Conservation (phyloP, 2,329 filamentous ascomycete genomes). For the Trichoderma pleuroti region DNA sequence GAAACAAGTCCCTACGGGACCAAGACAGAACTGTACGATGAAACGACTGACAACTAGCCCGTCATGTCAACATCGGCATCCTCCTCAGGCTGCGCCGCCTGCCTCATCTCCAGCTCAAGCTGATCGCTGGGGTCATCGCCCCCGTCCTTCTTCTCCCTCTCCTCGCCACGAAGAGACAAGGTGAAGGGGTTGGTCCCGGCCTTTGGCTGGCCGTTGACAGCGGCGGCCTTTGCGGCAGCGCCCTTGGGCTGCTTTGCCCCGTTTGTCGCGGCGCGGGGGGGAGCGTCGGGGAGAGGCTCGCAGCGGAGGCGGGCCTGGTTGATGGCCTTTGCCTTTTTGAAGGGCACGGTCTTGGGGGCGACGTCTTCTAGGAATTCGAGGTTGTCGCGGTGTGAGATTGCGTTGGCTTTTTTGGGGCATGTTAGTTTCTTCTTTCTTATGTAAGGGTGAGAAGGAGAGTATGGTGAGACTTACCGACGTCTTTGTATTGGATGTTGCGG, state of each 20-base stretch:
- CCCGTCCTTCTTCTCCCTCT: slow-evolving; percentile 11
- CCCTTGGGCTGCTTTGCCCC: slow-evolving; percentile 21
- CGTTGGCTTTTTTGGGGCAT: slow-evolving; percentile 59
- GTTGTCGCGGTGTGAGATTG: slow-evolving; percentile 84
- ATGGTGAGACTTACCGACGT: slow-evolving; percentile 61
- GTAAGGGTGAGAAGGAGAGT: neutral
- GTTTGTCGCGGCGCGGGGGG: slow-evolving; percentile 28
- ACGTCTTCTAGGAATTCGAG: slow-evolving; percentile 92
- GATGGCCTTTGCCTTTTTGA: slow-evolving; percentile 70
- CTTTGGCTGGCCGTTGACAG: slow-evolving; percentile 29
- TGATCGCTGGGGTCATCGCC: slow-evolving; percentile 48
- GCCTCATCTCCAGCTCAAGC: slow-evolving; percentile 53
- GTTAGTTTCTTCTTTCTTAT: neutral
- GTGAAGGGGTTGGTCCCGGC: slow-evolving; percentile 20
- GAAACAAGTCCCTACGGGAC: neutral
- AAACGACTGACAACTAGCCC: slow-evolving; percentile 37
- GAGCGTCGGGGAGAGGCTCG: slow-evolving; percentile 37
- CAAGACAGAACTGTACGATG: neutral
- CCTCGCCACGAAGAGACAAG: slow-evolving; percentile 26
- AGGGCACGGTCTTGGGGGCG: slow-evolving; percentile 80
- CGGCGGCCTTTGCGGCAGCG: neutral
- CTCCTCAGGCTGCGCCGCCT: slow-evolving; percentile 41
- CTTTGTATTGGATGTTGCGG: slow-evolving; percentile 92
- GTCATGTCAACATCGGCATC: slow-evolving; percentile 60
- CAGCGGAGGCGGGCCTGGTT: slow-evolving; percentile 44